These are phyloP conservation scores for Magnaporthiopsis incrustans DNA, from an alignment of 2,329 filamentous ascomycete species.

Conservation along the genomic window DNA sequence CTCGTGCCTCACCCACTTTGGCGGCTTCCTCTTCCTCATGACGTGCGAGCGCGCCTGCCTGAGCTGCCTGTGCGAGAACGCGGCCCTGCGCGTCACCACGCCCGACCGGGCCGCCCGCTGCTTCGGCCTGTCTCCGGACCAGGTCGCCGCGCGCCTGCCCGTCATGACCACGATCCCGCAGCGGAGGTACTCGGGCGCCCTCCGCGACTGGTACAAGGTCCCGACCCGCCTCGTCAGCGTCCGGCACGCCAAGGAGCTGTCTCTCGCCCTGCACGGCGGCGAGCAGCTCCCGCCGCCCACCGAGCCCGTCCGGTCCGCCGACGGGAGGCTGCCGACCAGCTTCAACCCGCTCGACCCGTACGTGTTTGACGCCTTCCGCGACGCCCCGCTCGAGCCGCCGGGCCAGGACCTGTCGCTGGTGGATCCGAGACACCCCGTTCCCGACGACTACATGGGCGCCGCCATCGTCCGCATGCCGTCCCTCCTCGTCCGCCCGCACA, in stretches of 20 bases:
- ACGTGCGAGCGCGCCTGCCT: slow-evolving; percentile 6
- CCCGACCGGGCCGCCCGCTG: background rate
- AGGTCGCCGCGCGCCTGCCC: slow-evolving; percentile 3
- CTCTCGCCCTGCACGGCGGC: background rate
- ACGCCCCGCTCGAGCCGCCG: slow-evolving; percentile 1
- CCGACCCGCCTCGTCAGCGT: background rate
- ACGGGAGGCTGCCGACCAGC: background rate
- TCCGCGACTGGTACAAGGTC: background rate
- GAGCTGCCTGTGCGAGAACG: slow-evolving; percentile 1
- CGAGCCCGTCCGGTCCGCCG: background rate
- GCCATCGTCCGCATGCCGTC: slow-evolving; percentile 6
- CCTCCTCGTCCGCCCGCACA: background rate
- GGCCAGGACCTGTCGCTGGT: background rate
- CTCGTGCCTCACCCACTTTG: slow-evolving; percentile 3
- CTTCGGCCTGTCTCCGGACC: background rate
- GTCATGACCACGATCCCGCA: background rate
- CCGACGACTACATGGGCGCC: background rate
- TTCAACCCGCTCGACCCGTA: background rate
- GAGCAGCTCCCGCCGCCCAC: background rate
- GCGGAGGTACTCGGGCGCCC: background rate
- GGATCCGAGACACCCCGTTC: background rate
- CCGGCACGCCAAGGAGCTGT: slow-evolving; percentile 2
- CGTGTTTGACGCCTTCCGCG: background rate
- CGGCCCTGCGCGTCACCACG: background rate
- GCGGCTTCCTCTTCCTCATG: slow-evolving; percentile 7